Evolutionary conservation across 306 rosid species (phyloP).

Genomic region (Acmispon strigosus): DNA sequence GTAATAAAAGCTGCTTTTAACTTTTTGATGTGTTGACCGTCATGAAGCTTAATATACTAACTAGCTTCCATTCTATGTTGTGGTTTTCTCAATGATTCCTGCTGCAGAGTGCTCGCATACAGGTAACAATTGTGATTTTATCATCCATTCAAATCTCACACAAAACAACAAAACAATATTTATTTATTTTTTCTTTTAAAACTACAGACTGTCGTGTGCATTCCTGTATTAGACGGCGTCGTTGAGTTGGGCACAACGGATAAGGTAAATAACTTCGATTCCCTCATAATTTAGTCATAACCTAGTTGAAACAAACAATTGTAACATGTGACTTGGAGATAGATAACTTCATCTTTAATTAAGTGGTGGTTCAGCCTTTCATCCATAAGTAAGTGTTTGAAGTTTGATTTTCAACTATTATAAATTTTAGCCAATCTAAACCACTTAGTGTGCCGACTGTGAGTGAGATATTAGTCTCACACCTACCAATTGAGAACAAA

Average conservation of each 20-base stretch:
- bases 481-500: too few relatives aligned
- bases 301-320: not conserved
- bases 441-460: too few relatives aligned
- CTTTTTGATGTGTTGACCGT: not conserved
- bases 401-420: too few relatives aligned
- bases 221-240: conserved; percentile 82
- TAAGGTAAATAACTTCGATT: conserved; percentile 37
- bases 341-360: too few relatives aligned
- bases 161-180: not conserved
- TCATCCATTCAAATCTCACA: not conserved
- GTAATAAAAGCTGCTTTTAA: not conserved
- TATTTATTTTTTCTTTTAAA: too few relatives aligned
- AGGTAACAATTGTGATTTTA: conserved; percentile 37
- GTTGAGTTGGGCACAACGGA: conserved; percentile 86
- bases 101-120: conserved; percentile 75
- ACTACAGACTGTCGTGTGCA: conserved; percentile 78
- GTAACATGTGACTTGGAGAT: too few relatives aligned
- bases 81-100: not conserved
- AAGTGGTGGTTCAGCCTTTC: too few relatives aligned
- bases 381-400: too few relatives aligned
- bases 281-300: not conserved
- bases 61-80: not conserved
- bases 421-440: too few relatives aligned
- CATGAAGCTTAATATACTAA: conserved; percentile 13
- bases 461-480: too few relatives aligned